A percentile compares a stretch with the other conserved stretches of the same genome.
phyloP scores from a whole-genome alignment of 2,329 filamentous ascomycete species.

The Apiospora malaysiana region DNA sequence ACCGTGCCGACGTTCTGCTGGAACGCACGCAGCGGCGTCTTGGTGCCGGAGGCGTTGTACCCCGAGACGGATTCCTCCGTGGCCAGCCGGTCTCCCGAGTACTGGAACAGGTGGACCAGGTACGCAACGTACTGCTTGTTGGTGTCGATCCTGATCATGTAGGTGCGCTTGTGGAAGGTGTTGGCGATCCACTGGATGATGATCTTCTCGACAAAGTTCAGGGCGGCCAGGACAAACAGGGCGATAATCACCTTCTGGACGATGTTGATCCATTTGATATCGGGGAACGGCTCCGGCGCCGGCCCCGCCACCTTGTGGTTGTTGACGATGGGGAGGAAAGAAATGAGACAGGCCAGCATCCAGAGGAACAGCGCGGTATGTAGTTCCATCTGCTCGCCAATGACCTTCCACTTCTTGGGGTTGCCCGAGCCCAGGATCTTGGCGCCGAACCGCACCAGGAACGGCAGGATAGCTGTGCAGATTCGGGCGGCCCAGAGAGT shows the following conservation, averaged over 20 bases:
- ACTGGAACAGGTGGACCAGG: conserved; percentile 64
- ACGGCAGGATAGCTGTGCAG: conserved; percentile 56
- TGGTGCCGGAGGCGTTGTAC: conserved; percentile 60
- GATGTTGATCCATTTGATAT: conserved; percentile 73
- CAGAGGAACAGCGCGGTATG: conserved; percentile 89
- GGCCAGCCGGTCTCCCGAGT: conserved; percentile 77
- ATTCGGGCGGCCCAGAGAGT: conserved; percentile 80
- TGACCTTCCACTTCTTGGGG: conserved; percentile 90
- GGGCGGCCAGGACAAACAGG: conserved; percentile 76
- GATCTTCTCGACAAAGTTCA: conserved; percentile 92
- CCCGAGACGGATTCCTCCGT: conserved; percentile 57
- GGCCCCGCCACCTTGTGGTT: conserved; percentile 51
- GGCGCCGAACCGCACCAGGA: conserved; percentile 57
- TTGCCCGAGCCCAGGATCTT: conserved; percentile 82
- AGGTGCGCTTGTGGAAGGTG: conserved; percentile 89
- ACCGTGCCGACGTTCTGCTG: conserved; percentile 77
- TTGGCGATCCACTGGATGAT: conserved; percentile 94
- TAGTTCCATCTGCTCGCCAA: conserved; percentile 84
- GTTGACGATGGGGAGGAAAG: conserved; percentile 83
- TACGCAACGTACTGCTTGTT: conserved; percentile 86
- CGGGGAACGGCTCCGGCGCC: conserved; percentile 49
- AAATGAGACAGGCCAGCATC: conserved; percentile 84
- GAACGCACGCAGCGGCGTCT: conserved; percentile 77
- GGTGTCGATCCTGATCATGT: conserved; percentile 86
- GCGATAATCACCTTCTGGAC: conserved; percentile 87